Base-by-base conservation (phyloP, 768 basidiomycete species). In the Neoboletus subvelutipes region DNA sequence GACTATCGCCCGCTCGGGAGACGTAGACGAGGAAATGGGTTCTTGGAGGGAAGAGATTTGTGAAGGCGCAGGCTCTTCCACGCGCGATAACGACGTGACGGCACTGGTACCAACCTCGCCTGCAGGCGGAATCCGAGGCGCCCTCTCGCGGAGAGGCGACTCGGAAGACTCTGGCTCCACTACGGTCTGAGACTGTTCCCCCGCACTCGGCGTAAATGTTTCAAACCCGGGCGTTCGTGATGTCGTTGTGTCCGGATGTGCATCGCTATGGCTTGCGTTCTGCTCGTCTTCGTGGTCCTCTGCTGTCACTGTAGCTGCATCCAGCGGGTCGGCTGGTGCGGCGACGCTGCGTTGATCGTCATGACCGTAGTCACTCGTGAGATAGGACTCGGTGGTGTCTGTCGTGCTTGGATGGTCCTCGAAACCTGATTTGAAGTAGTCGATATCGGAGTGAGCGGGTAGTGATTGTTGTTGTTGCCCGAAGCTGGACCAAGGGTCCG, bases 401-500 rank as follows among this genome's bases (percentile, higher is more conserved):
- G 59, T 56, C 52, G 61, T 55, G 46, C 56, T 59, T 34, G 65
- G 62, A 46, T 69, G 59, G 51, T 67, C 70, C 52, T 66, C 65
- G 56, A 65, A 63, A 39, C 68, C 62, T 58, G 65, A 59, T 58
- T 64, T 69, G 50, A 72, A 68, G 59, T 65, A 65, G 52, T 68
- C 72, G 28, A 62, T 60, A 42, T 65, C 69, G 17, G 57, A 36
- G 24, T 67, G 56, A 29, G 71, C 57, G 26, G 61, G 45, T 0
- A 60, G 36, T n/a, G 60, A 36, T 17, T 52, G 57, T 28, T 57
- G 71, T 59, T 60, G 61, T 42, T 77, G 77, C 59, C 79, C 84
- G 39, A 83, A 85, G 56, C 80, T 81, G 5, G 86, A 76, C 89
- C 89, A 92, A 62, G 89, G 89, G 70, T 91, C 89, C 42, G 87